Conservation (phyloP, 176 grass and related monocot genomes). For the Triticum turgidum region DNA sequence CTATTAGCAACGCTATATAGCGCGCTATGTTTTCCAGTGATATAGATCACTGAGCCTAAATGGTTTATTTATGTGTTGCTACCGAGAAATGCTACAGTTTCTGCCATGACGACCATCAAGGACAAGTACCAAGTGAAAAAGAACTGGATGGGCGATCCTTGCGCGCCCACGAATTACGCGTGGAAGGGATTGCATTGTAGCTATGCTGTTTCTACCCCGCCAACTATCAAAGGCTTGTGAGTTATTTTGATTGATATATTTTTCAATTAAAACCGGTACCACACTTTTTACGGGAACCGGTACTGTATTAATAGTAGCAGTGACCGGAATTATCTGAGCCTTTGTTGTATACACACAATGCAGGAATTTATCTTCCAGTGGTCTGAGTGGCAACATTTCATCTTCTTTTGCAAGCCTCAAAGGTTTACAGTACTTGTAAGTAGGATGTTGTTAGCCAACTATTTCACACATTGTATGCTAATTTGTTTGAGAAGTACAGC, state of each 20-base stretch:
- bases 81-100: conserved; percentile 23
- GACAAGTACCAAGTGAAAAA: conserved; percentile 40
- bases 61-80: too few relatives aligned
- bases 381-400: conserved; percentile 46
- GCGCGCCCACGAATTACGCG: conserved; percentile 36
- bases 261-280: too few relatives aligned
- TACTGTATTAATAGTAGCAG: not conserved
- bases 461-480: not conserved
- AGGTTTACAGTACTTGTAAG: conserved; percentile 44
- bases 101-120: conserved; percentile 48
- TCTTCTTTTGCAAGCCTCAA: conserved; percentile 44
- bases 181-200: conserved; percentile 67
- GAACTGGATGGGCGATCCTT: conserved; percentile 74
- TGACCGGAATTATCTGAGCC: not conserved
- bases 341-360: not conserved
- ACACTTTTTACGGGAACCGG: too few relatives aligned
- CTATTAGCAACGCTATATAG: too few relatives aligned
- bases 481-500: not conserved
- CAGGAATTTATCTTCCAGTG: conserved; percentile 56
- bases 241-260: not conserved
- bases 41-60: not conserved
- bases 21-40: too few relatives aligned
- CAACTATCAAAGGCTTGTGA: conserved; percentile 55
- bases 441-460: not conserved
- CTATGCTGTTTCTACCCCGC: conserved; percentile 39